These are phyloP conservation scores for Mucor circinelloides DNA, from an alignment of 371 early-diverging fungal species.

Conservation along the genomic window DNA sequence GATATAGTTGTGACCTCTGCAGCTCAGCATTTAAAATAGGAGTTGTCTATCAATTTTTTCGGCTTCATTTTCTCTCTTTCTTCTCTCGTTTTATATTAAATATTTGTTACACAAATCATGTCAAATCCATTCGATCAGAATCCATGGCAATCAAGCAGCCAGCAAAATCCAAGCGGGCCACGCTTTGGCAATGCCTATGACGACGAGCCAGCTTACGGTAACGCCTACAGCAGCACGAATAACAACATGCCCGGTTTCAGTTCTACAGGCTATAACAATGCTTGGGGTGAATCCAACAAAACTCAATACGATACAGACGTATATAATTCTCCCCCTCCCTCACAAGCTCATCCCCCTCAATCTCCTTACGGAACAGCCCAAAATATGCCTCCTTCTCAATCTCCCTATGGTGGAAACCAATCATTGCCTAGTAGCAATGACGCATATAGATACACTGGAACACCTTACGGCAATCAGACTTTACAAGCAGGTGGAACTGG, in stretches of 20 bases:
- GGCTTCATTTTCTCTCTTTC: neutral
- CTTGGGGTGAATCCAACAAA: conserved; percentile 29
- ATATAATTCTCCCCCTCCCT: neutral
- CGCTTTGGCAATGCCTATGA: conserved; percentile 28
- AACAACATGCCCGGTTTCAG: conserved; percentile 11
- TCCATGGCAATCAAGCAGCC: conserved; percentile 3
- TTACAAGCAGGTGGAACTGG: conserved; percentile 3
- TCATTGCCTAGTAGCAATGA: neutral
- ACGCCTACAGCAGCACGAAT: neutral
- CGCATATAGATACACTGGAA: conserved; percentile 33
- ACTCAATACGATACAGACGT: conserved; percentile 8
- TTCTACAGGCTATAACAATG: conserved; percentile 16
- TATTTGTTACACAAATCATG: conserved; percentile 9
- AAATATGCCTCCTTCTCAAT: neutral
- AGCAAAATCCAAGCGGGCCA: conserved; percentile 9
- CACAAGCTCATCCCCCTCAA: neutral
- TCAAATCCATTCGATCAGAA: conserved; percentile 19
- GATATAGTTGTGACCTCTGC: neutral
- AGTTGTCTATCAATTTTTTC: neutral
- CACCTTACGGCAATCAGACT: conserved; percentile 26
- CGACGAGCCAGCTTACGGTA: conserved; percentile 3
- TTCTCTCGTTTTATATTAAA: neutral
- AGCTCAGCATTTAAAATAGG: neutral
- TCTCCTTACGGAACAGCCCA: neutral
- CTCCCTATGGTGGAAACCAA: neutral